Evolutionary conservation across 169 alveolate genomes (phyloP), one percentile per base, ranked within the genome.

Genomic region (Babesia ovis): DNA sequence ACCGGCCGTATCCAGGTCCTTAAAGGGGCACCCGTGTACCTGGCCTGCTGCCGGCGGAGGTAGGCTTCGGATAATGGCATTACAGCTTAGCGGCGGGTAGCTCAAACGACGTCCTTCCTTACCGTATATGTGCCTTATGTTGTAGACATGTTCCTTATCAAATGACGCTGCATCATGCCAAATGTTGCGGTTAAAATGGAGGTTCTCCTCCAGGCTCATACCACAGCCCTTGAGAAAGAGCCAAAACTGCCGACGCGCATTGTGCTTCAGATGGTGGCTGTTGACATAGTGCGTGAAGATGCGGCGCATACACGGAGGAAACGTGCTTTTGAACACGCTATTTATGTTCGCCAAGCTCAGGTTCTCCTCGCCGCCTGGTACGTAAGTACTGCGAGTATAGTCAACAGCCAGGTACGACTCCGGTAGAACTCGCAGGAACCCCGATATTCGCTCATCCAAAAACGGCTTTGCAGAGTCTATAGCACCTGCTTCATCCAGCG

Each of bases 21-120:
- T 95, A 85, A 94, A 95, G 39, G 98, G 98, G 72, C 98, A 95
- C 32, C 98, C 98, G 82, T 95, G 98, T 59, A 89, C 72, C 82
- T 29, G 37, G 23, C 72, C 62, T 23, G 61, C 54, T 14, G 53
- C 9, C 35, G 58, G 53, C 27, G 73, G 68, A 37, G 97, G 97
- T 70, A 93, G 82, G 23, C 91, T 91, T 61, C 81, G 83, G 41
- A 94, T 89, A 45, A 95, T 95, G 80, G 92, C 91, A 25, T 92
- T 85, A 83, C 98, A 95, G 55, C 94, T 85, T 50, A 89, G 90
- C 3, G 98, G 98, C 56, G 97, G 90, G 79, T 93, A 93, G 86
- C 89, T 93, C 39, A 91, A 85, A 66, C 97, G 89, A 62, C 94
- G 92, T 20, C 98, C 98, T 83, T 92, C 98, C 72, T 92, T 90